Conservation (phyloP, 345 rosid species). For the Euphorbia peplus region DNA sequence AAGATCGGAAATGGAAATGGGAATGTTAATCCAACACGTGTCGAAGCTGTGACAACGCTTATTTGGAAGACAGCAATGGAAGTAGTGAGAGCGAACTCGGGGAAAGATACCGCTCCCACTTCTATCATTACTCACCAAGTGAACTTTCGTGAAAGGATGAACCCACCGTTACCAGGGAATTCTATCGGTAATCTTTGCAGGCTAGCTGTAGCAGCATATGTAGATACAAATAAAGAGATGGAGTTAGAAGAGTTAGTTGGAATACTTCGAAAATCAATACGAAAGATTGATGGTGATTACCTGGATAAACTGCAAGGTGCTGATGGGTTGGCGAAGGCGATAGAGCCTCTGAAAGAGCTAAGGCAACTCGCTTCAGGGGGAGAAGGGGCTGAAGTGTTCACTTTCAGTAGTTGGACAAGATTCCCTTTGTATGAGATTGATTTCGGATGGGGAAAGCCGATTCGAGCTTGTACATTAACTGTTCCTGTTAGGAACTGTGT, state of each 20-base stretch:
- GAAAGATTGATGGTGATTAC: slow-evolving; percentile 9
- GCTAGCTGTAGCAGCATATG: slow-evolving; percentile 3
- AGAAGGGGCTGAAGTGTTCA: slow-evolving; percentile 3
- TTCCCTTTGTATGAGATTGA: slow-evolving; percentile 12
- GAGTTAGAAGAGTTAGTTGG: slow-evolving; percentile 11
- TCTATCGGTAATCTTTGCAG: slow-evolving; percentile 26
- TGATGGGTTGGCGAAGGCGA: not conserved
- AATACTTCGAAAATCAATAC: slow-evolving; percentile 10
- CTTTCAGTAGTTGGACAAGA: slow-evolving; percentile 15
- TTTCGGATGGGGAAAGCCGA: slow-evolving; percentile 14
- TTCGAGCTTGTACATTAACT: slow-evolving; percentile 11
- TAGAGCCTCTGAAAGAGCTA: slow-evolving; percentile 5
- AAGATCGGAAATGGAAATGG: not conserved
- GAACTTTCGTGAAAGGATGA: slow-evolving; percentile 18
- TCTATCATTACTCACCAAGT: slow-evolving; percentile 24
- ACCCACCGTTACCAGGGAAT: slow-evolving; percentile 19
- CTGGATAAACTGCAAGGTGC: slow-evolving; percentile 14
- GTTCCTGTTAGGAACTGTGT: slow-evolving; percentile 16
- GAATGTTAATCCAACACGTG: slow-evolving; percentile 3
- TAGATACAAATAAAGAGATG: not conserved
- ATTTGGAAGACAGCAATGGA: slow-evolving; percentile 22
- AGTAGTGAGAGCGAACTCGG: slow-evolving; percentile 7
- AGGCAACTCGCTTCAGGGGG: slow-evolving; percentile 5
- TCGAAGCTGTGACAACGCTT: slow-evolving; percentile 20
- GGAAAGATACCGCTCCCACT: slow-evolving; percentile 2